phyloP scores from a whole-genome alignment of 148 eudicot species.

The Pharnaceum exiguum region DNA sequence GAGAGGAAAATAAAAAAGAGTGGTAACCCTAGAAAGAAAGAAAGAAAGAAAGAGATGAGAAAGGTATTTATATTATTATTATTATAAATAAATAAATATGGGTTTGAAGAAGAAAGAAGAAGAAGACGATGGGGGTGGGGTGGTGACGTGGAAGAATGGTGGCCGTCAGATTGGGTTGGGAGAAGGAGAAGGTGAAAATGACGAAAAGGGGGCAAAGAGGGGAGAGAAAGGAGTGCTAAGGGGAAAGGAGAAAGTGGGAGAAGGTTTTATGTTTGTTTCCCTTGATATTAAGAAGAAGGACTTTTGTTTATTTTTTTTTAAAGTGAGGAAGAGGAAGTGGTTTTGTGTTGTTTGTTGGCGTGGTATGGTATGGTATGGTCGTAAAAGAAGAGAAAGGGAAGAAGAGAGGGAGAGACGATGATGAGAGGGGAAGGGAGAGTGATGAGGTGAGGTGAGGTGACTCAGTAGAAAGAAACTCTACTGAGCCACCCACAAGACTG shows the following conservation, averaged over 20 bases:
- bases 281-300: no score
- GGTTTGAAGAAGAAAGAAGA: conserved; percentile 14
- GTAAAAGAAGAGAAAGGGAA: conserved; percentile 6
- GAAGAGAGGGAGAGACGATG: neutral
- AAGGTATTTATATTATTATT: neutral
- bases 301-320: no score
- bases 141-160: conserved; percentile 26
- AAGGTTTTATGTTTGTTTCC: no score
- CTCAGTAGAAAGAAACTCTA: neutral
- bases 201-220: conserved; percentile 33
- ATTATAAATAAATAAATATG: conserved; percentile 5
- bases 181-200: conserved; percentile 18
- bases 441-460: neutral
- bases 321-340: no score
- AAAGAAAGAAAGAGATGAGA: conserved; percentile 1
- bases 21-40: conserved; percentile 43
- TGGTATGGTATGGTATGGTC: no score
- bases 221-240: neutral
- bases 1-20: conserved; percentile 9
- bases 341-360: no score
- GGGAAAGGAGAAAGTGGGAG: neutral
- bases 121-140: conserved; percentile 24
- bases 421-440: neutral
- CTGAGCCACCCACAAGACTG: no score
- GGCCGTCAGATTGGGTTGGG: conserved; percentile 27